Evolutionary conservation across 345 rosid genomes (phyloP), one percentile per base, ranked within the genome.

Genomic region (Combretum micranthum): DNA sequence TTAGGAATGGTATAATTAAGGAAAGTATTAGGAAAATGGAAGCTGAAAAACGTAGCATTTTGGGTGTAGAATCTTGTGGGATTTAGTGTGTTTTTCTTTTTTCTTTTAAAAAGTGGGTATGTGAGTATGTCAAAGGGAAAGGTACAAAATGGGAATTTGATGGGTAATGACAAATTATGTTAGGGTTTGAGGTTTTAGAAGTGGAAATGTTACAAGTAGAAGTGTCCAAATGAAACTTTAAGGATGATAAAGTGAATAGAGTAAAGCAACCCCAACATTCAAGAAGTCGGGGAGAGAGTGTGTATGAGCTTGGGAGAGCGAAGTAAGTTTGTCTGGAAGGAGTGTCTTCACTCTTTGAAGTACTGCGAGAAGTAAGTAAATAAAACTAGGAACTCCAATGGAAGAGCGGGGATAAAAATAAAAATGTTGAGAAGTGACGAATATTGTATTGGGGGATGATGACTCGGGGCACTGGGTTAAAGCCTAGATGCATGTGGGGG

Each of bases 191-290:
- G 37, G 21, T 44, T 26, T 50, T 32, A 52, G 18, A 46, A 11
- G 19, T 19, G 47, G 52, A 32, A 32, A 42, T 47, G 57, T 8
- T 57, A 57, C 69, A 51, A 57, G 58, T 15, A 57, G 63, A 66
- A 66, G 54, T 0, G 43, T 60, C 60, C 70, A 66, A 66, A 18
- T 22, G 55, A 48, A 48, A 62, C 42, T 57, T 56, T 49, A 47
- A 11, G 9, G 39, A 7, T 32, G 39, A 32, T 4, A 32, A 32
- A 32, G 10, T 32, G 39, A 32, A 32, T 32, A 5, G 9, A 5
- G 10, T 32, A 32, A 32, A 32, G 39, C 5, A 32, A 32, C 9
- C 39, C 9, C 39, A 32, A 32, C 39, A 42, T 12, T 23, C 20
- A 42, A 17, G 60, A 3, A 10, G 60, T 20, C 32, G n/a, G 15